Base-by-base conservation (phyloP, 2,329 filamentous ascomycete genomes). In the Hortaea werneckii region DNA sequence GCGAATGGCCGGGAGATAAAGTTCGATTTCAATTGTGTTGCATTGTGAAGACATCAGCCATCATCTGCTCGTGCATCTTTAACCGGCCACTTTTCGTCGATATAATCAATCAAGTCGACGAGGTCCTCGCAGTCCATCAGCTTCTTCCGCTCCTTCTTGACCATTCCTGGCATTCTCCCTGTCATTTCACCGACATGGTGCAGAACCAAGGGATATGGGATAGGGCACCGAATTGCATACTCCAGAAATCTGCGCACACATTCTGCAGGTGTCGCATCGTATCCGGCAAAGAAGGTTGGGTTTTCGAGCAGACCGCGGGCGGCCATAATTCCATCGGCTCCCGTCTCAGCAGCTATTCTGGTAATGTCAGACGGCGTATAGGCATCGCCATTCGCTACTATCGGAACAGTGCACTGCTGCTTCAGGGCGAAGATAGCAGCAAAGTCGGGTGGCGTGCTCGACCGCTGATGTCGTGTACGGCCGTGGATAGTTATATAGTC, bases 401-500 rank as follows among this genome's bases (percentile, higher is more conserved):
- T 72, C 0, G 81, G 82, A 0, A 85, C 69, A n/a, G 66, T 68
- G 42, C 68, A 58, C 51, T 70, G 73, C 10, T 70, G 64, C 2
- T 74, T 75, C 8, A 83, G 65, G 9, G 75, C 63, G 42, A 72
- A 70, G 7, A 85, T 75, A 0, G 80, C 77, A 37, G 79, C 78
- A 34, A 79, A 67, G 57, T 77, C 72, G 46, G 84, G 82, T 6
- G 80, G 78, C 1, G 70, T 69, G 28, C 72, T 78, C 30, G 78
- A 82, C 1, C 79, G 75, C 10, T 80, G 84, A 49, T 66, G 67
- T 34, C 77, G 70, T 40, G 75, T 78, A n/a, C 82, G 73, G 3
- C 80, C 81, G 61, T 85, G 82, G 45, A 85, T 79, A 34, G 82
- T 85, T 44, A 85, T 68, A 68, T 79, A 85, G 67, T 85, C 80